A percentile compares a stretch with the other conserved stretches of the same genome.
Evolutionary conservation across 225 moss, liverwort and hornwort genomes (phyloP).

Genomic region (Pseudisothecium myosuroides): DNA sequence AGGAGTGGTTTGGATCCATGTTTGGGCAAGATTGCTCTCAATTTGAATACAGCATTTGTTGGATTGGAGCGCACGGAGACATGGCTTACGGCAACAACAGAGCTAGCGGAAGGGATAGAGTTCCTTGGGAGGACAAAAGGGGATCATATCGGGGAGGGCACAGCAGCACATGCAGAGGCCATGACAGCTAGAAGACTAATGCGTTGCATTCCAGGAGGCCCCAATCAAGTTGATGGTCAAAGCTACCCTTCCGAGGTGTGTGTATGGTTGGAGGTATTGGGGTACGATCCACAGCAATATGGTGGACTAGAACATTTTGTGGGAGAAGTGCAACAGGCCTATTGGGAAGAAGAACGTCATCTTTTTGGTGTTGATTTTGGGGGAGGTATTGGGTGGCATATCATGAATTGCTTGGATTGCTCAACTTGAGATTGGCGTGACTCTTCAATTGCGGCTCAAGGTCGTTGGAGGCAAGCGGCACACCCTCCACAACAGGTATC

Average conservation of each 20-base stretch:
- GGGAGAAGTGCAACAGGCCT: not conserved
- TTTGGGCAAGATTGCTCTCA: accelerated
- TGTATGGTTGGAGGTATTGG: accelerated
- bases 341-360: not conserved
- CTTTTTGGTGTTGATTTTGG: not conserved
- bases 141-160: accelerated
- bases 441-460: accelerated
- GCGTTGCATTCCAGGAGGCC: not conserved
- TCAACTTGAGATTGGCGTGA: accelerated
- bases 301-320: not conserved
- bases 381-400: accelerated
- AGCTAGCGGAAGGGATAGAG: too few relatives aligned
- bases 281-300: accelerated
- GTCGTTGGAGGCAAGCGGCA: accelerated
- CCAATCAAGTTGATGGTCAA: accelerated
- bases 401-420: accelerated
- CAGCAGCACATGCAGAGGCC: accelerated
- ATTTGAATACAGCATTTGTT: accelerated
- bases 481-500: accelerated
- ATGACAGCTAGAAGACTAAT: not conserved
- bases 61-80: accelerated
- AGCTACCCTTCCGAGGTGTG: accelerated
- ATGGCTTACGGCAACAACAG: too few relatives aligned
- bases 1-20: too few relatives aligned
- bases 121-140: accelerated